Conservation (phyloP, 2,329 filamentous ascomycete genomes). For the Aureobasidium namibiae region DNA sequence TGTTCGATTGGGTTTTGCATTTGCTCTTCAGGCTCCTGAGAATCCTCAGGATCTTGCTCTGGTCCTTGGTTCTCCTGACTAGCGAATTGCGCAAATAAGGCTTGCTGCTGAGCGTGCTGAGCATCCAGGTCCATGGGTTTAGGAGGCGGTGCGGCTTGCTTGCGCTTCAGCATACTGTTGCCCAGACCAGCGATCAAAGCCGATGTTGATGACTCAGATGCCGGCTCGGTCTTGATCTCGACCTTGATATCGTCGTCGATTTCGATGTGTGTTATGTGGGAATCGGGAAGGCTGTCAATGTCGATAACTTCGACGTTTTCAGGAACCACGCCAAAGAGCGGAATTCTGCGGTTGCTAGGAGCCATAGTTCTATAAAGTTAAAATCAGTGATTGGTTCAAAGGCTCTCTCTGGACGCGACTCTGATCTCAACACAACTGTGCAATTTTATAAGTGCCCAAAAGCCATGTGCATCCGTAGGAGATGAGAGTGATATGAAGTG, state of each 20-base stretch:
- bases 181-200: neutral
- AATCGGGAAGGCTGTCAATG: neutral
- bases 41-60: neutral
- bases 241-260: neutral
- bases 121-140: neutral
- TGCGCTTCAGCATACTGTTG: neutral
- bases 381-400: neutral
- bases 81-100: neutral
- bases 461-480: neutral
- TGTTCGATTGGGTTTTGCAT: neutral
- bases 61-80: neutral
- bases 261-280: neutral
- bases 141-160: neutral
- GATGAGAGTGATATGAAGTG: neutral
- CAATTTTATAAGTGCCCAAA: neutral
- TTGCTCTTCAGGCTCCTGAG: neutral
- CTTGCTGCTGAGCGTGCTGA: neutral
- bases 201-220: neutral
- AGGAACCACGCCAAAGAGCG: neutral
- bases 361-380: neutral
- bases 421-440: neutral
- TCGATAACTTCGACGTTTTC: neutral
- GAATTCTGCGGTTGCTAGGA: neutral
- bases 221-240: neutral
- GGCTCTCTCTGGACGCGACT: neutral